phyloP scores from a whole-genome alignment of 2,329 filamentous ascomycete genomes.

The Tolypocladium tropicale region DNA sequence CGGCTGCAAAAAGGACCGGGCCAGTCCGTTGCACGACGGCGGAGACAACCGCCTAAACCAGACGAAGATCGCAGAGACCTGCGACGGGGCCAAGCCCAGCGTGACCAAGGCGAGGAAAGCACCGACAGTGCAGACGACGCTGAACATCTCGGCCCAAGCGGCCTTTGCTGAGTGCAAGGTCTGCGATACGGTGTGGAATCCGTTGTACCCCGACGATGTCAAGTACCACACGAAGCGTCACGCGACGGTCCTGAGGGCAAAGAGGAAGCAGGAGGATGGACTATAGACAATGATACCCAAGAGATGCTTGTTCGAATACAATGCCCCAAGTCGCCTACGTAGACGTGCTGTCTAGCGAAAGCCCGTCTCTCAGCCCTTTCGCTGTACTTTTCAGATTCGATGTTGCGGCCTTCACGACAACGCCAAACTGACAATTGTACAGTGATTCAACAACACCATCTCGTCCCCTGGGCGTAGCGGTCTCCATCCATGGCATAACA shows the following conservation, averaged over 20 bases:
- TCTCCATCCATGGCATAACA: no score
- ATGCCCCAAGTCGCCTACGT: background rate
- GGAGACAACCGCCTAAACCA: background rate
- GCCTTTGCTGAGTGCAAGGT: constrained; percentile 32
- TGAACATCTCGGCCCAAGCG: constrained; percentile 31
- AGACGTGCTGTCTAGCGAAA: no score
- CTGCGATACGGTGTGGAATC: constrained; percentile 34
- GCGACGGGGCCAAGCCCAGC: background rate
- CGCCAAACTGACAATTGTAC: no score
- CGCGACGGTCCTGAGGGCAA: constrained; percentile 18
- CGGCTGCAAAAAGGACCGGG: background rate
- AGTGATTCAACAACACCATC: no score
- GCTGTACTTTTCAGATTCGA: no score
- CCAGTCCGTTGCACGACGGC: background rate
- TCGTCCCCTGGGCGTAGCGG: no score
- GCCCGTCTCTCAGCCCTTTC: no score
- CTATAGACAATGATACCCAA: constrained; percentile 6
- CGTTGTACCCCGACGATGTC: constrained; percentile 31
- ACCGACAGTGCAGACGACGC: constrained; percentile 27
- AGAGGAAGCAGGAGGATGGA: constrained; percentile 12
- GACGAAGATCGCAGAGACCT: background rate
- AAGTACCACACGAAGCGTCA: constrained; percentile 31
- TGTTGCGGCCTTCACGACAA: no score
- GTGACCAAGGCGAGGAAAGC: constrained; percentile 1
- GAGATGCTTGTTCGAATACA: background rate